Base-by-base conservation (phyloP, 306 rosid species). In the Medicago lupulina region DNA sequence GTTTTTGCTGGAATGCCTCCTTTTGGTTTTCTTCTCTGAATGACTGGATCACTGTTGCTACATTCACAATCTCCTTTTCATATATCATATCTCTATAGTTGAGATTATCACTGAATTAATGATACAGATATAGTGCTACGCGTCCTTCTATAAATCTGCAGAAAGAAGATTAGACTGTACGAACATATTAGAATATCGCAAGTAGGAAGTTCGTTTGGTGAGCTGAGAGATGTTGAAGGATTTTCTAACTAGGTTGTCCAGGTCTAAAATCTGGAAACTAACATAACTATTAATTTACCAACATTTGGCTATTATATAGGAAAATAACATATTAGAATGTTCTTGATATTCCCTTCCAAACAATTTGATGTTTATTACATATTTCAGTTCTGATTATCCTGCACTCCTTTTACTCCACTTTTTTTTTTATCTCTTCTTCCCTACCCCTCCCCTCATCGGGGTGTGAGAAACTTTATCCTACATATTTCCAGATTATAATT, bases 401-500 rank as follows among this genome's bases (percentile, higher is more conserved):
- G 57, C 57, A 16, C 57, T 15, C 44, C 46, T 36, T 34, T 34
- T 31, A 34, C 57, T 51, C 57, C 68, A 62, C 10, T 63, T 63
- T 9, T 59, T 25, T 25, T 25, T 25, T 25, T 21, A 6, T 25
- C 38, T 28, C 21, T 34, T 16, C 69, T 62, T 62, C 15, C 70
- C 70, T 64, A 38, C 50, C 17, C 67, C 23, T 8, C 60, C 19
- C 67, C n/a, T 61, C 67, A 34, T 14, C n/a, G 2, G 46, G 68
- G 19, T 62, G 67, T 62, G 68, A 62, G 23, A 62, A 15, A 14
- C 6, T 62, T 62, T 62, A 16, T 8, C n/a, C 68, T 49, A 50
- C 17, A 63, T 62, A 54, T 63, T 71, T 64, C 43, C 61, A 69
- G 62, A 79, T 73, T 44, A 15, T 28, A 63, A 54, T 47, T 39